phyloP scores from a whole-genome alignment of 2,329 filamentous ascomycete species.

The Daldinia sp. region DNA sequence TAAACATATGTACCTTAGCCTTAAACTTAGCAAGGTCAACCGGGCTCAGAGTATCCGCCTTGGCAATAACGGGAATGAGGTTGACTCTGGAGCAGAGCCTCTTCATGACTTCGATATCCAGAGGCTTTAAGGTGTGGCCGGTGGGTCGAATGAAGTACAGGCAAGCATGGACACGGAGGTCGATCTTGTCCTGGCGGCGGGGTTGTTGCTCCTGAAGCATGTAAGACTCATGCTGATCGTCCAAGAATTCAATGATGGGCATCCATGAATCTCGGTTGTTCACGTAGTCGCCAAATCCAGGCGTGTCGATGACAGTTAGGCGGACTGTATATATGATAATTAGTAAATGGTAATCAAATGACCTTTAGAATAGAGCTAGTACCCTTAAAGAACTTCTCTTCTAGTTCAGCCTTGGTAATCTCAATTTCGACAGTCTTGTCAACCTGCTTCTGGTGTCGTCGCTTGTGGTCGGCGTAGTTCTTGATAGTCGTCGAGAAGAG shows the following conservation, averaged over 20 bases:
- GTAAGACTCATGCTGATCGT: conserved; percentile 99
- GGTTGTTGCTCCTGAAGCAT: conserved; percentile 99
- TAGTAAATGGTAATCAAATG: conserved; percentile 31
- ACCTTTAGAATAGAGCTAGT: conserved; percentile 37
- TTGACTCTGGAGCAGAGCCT: conserved; percentile 97
- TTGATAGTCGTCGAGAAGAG: conserved; percentile 99
- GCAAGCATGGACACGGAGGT: conserved; percentile 97
- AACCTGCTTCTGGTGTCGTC: conserved; percentile 98
- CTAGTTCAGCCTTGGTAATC: conserved; percentile 98
- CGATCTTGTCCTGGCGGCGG: conserved; percentile 97
- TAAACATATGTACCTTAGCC: conserved; percentile 73
- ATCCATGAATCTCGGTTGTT: conserved; percentile 99
- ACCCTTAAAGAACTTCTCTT: conserved; percentile 99
- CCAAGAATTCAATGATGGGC: conserved; percentile 99
- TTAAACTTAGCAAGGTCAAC: conserved; percentile 93
- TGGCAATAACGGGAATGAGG: conserved; percentile 96
- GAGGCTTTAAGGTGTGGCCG: conserved; percentile 96
- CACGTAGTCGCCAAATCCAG: conserved; percentile 99
- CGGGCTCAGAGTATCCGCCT: conserved; percentile 97
- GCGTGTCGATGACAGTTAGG: conserved; percentile 97
- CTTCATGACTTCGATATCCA: conserved; percentile 99
- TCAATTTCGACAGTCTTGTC: conserved; percentile 99
- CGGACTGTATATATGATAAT: conserved; percentile 70
- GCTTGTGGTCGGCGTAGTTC: conserved; percentile 99
- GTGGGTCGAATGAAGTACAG: conserved; percentile 99